Base-by-base conservation (phyloP, 768 basidiomycete species). In the Agaricus bisporus region DNA sequence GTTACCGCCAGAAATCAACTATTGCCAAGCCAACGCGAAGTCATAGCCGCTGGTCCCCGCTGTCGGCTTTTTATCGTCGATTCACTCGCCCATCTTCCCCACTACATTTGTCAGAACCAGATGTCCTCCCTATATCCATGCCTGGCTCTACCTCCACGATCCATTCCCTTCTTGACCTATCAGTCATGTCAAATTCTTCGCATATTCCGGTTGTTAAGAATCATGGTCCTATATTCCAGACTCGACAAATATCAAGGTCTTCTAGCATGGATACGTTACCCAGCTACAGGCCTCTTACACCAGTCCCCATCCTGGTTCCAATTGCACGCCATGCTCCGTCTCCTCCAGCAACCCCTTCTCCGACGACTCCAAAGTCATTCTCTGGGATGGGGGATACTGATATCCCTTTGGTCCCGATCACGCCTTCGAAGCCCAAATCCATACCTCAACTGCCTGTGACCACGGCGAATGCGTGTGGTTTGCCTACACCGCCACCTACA, bases 221-320 rank as follows among this genome's bases (percentile, higher is more conserved):
- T 8, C 37, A 47, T 5, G 10, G 37, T 7, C 45, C 38, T 15
- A 41, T 9, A 28, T 47, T 41, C 14, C 28, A 47, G n/a, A 41
- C 44, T 5, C 11, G 38, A 17, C 38, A 28, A 17, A 44, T 47
- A 18, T 47, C 45, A 10, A 54, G 37, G 15, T 46, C 52, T 14
- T 47, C 52, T n/a, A 54, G 52, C 15, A 48, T 54, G 52, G 52
- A 54, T n/a, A 18, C 44, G 4, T 20, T 54, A 11, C 44, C 52
- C 18, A n/a, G 44, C 4, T 54, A 54, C 18, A 17, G 37, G 35
- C 52, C 52, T 20, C 45, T 54, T 11, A 54, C 52, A 8, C 52
- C 52, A 15, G 45, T 54, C 46, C 52, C 45, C 11, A 44, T 54
- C 15, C 39, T 32, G 37, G 52, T 47, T 39, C 52, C 52, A 15